phyloP scores from a whole-genome alignment of 2,329 filamentous ascomycete species.

The Trichoderma pleuroti region DNA sequence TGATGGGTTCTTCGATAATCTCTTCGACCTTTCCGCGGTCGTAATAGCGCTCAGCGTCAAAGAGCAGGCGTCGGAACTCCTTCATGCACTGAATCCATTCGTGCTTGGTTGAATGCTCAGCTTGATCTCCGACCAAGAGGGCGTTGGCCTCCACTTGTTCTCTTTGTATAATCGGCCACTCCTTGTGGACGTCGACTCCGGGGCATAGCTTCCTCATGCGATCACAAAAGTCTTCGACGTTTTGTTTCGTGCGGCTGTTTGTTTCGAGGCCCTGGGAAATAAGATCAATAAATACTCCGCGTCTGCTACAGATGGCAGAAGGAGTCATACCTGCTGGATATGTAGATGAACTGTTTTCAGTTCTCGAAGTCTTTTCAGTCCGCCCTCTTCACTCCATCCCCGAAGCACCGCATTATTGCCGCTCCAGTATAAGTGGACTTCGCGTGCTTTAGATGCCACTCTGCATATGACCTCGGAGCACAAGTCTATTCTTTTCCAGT shows the following conservation, averaged over 20 bases:
- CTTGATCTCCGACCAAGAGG: constrained; percentile 8
- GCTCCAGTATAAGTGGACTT: constrained; percentile 30
- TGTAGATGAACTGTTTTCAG: constrained; percentile 27
- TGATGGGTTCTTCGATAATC: constrained; percentile 25
- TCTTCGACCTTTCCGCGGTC: constrained; percentile 11
- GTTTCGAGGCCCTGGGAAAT: constrained; percentile 22
- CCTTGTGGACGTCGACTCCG: constrained; percentile 14
- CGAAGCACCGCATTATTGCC: constrained; percentile 34
- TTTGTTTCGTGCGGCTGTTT: constrained; percentile 17
- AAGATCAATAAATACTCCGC: neutral
- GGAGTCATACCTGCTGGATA: constrained; percentile 19
- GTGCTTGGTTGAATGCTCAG: constrained; percentile 23
- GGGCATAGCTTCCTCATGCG: constrained; percentile 20
- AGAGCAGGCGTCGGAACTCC: constrained; percentile 23
- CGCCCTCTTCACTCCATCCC: constrained; percentile 30
- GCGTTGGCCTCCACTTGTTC: constrained; percentile 5
- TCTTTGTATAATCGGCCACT: constrained; percentile 14
- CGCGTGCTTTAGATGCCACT: constrained; percentile 15
- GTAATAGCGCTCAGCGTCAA: constrained; percentile 22
- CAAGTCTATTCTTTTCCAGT: constrained; percentile 32
- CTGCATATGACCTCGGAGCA: constrained; percentile 25
- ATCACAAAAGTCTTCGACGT: constrained; percentile 22
- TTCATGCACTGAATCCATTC: constrained; percentile 30
- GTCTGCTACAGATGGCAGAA: neutral
- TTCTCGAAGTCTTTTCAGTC: constrained; percentile 25